Evolutionary conservation across 2,329 filamentous ascomycete genomes (phyloP).

Genomic region (Grosmannia huntii): DNA sequence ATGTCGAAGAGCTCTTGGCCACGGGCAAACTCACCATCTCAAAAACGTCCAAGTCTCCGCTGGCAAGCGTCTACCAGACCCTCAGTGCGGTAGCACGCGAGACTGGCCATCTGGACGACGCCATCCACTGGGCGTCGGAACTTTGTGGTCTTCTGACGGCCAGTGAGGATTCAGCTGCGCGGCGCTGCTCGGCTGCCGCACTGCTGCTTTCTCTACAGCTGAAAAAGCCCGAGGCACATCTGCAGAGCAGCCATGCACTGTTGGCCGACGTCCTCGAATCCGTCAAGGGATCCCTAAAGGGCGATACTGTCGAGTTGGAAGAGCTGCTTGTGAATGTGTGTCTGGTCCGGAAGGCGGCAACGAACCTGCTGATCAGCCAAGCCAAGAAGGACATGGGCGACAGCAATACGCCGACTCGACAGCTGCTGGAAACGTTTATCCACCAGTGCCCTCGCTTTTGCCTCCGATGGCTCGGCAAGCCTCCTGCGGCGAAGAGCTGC

Average conservation of each 20-base stretch:
- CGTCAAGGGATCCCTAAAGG: slow-evolving; percentile 46
- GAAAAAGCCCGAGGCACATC: slow-evolving; percentile 26
- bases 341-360: slow-evolving; percentile 38
- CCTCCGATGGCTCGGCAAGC: slow-evolving; percentile 48
- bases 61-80: slow-evolving; percentile 37
- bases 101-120: slow-evolving; percentile 37
- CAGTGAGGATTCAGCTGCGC: slow-evolving; percentile 32
- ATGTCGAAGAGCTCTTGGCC: slow-evolving; percentile 26
- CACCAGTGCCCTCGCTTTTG: slow-evolving; percentile 47
- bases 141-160: slow-evolving; percentile 26
- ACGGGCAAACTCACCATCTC: slow-evolving; percentile 17
- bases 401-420: slow-evolving; percentile 11
- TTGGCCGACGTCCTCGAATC: slow-evolving; percentile 36
- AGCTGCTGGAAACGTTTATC: slow-evolving; percentile 41
- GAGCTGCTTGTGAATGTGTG: slow-evolving; percentile 46
- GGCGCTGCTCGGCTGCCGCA: slow-evolving; percentile 38
- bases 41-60: slow-evolving; percentile 27
- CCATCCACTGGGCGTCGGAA: slow-evolving; percentile 40
- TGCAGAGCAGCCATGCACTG: slow-evolving; percentile 25
- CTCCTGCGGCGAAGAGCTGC: slow-evolving; percentile 34
- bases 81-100: slow-evolving; percentile 30
- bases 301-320: slow-evolving; percentile 45
- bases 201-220: slow-evolving; percentile 42
- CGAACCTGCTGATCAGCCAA: slow-evolving; percentile 28
- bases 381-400: background rate